phyloP scores from a whole-genome alignment of 2,329 filamentous ascomycete species.

The Lachnellula willkommii region DNA sequence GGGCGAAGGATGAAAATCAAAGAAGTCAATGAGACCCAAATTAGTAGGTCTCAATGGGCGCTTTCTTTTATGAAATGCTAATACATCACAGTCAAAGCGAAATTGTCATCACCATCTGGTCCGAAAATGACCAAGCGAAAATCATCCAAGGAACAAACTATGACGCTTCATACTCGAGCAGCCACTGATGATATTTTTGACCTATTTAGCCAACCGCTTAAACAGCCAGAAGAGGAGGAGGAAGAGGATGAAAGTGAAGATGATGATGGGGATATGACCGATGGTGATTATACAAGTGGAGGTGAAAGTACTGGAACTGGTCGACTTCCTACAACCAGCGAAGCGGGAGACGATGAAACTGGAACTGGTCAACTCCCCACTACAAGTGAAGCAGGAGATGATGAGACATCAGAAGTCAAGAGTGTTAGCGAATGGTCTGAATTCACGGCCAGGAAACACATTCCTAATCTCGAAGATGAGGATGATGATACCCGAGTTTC shows the following conservation, averaged over 20 bases:
- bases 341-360: constrained; percentile 58
- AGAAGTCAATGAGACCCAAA: constrained; percentile 88
- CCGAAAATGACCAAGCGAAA: constrained; percentile 72
- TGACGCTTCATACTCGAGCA: constrained; percentile 93
- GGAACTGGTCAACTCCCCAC: constrained; percentile 66
- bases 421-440: constrained; percentile 84
- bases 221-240: constrained; percentile 33
- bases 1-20: constrained; percentile 71
- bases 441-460: constrained; percentile 69
- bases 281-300: constrained; percentile 75
- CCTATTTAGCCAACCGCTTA: constrained; percentile 84
- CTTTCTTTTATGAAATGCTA: constrained; percentile 17
- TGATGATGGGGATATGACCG: constrained; percentile 56
- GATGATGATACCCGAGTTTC: constrained; percentile 38
- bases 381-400: constrained; percentile 61
- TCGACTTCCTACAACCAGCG: constrained; percentile 59
- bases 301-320: constrained; percentile 80
- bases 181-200: constrained; percentile 97
- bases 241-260: constrained; percentile 53
- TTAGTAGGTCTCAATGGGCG: constrained; percentile 58
- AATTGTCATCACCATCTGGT: constrained; percentile 83
- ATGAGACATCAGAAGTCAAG: constrained; percentile 52
- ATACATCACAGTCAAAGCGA: constrained; percentile 70
- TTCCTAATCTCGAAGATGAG: constrained; percentile 44
- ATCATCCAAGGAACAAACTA: constrained; percentile 72